Evolutionary conservation across 1,284 basidiomycete genomes (phyloP), one percentile per base, ranked within the genome.

Genomic region (Puccinia horiana): DNA sequence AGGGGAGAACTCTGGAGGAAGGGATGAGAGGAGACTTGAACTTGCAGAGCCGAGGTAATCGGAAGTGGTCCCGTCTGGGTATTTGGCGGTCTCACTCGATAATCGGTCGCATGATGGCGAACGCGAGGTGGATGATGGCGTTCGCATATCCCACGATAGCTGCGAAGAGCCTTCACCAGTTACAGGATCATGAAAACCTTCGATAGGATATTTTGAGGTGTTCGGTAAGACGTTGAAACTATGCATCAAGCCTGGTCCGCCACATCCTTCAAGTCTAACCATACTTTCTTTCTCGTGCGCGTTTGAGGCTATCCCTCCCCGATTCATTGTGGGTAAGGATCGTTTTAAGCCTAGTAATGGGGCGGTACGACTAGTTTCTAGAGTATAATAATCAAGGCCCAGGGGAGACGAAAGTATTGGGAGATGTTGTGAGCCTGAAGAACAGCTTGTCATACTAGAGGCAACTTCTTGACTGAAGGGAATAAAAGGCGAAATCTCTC

Each of bases 351-450:
- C 65, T 42, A 69, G 23, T 12, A 44, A 47, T n/a, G 65, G 42
- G 18, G 65, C n/a, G 26, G 65, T 32, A 8, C 65, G 65, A 44
- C 65, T 47, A 20, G 40, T 44, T 44, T 69, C 65, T n/a, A 44
- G 40, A 29, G 14, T 69, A 47, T 42, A 69, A 47, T 42, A 69
- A 42, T 44, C 65, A 69, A 69, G 35, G 37, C 65, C 65, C 26
- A 69, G 40, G 5, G 65, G 65, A 47, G 40, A 26, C 65, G 65
- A 69, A 69, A 69, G 65, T 47, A 69, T 69, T 69, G 65, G 40
- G 37, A 69, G 65, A 69, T 35, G 65, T 37, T 69, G 65, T 69
- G 65, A 44, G 4, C 37, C 40, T n/a, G 65, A 69, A 44, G 65
- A n/a, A 29, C 65, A 26, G 32, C 37, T 44, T 6, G 26, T 44